Conservation (phyloP, 148 eudicot species). For the Limonium bicolor region DNA sequence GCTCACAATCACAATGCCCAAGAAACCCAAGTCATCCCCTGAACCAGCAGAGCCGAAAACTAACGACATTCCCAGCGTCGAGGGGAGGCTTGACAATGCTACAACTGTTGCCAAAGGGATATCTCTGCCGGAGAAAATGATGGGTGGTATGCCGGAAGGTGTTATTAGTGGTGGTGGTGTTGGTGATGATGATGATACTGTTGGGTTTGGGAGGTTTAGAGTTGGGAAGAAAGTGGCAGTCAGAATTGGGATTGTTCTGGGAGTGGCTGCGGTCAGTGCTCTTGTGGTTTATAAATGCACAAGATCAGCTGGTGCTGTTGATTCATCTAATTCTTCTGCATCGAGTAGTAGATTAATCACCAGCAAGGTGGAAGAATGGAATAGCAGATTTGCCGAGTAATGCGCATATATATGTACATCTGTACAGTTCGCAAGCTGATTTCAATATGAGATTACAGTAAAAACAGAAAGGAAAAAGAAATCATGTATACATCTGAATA, state of each 20-base stretch:
- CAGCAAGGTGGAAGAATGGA: too few species aligned
- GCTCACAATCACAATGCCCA: conserved; percentile 50
- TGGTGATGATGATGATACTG: not conserved
- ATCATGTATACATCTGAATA: too few species aligned
- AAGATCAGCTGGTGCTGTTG: not conserved
- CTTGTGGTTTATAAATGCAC: not conserved
- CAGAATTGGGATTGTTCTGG: conserved; percentile 14
- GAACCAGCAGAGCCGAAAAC: not conserved
- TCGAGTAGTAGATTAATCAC: too few species aligned
- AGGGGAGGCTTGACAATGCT: too few species aligned
- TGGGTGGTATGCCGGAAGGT: too few species aligned
- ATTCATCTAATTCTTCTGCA: not conserved
- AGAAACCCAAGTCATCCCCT: conserved; percentile 2
- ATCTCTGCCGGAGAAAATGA: too few species aligned
- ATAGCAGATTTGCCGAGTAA: too few species aligned
- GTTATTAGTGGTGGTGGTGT: not conserved
- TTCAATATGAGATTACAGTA: too few species aligned
- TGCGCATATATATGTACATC: too few species aligned
- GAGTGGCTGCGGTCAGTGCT: conserved; percentile 24
- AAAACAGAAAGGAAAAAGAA: too few species aligned
- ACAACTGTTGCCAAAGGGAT: too few species aligned
- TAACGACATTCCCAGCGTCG: conserved; percentile 1
- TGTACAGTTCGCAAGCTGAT: too few species aligned
- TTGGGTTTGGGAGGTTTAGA: conserved; percentile 12
- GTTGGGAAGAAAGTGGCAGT: conserved; percentile 7